Conservation (phyloP, 768 basidiomycete genomes). For the Psilocybe azurescens region DNA sequence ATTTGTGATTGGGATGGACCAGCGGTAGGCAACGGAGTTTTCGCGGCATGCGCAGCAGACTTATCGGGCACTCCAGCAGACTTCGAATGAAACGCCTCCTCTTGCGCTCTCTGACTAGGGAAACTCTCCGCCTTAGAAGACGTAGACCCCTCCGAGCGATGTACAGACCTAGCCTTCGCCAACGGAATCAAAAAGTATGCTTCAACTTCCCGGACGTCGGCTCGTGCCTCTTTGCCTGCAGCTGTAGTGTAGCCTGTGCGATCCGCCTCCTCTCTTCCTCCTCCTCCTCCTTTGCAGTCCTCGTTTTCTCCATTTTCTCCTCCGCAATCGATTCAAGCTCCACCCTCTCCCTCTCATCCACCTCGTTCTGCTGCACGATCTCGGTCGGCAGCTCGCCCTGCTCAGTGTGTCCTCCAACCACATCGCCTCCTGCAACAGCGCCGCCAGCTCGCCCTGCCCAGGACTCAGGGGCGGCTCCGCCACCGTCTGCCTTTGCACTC, state of each 20-base stretch:
- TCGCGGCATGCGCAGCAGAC: conserved; percentile 5
- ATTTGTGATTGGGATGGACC: not conserved
- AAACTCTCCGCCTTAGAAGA: conserved; percentile 16
- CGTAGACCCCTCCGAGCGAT: conserved; percentile 27
- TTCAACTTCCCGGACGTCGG: conserved; percentile 33
- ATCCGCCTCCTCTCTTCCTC: conserved; percentile 33
- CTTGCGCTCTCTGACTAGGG: conserved; percentile 11
- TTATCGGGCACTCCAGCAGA: conserved; percentile 17
- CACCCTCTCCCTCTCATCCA: conserved; percentile 22
- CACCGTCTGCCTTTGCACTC: conserved; percentile 33
- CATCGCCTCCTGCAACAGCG: conserved; percentile 62
- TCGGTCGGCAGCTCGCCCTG: conserved; percentile 51
- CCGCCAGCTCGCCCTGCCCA: conserved; percentile 55
- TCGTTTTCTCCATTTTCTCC: conserved; percentile 25
- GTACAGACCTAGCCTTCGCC: conserved; percentile 29
- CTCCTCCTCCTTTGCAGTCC: conserved; percentile 24
- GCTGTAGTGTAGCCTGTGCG: conserved; percentile 26
- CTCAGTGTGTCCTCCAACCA: conserved; percentile 59
- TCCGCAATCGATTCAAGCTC: conserved; percentile 21
- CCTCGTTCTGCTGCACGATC: conserved; percentile 18
- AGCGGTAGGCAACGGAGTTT: not conserved
- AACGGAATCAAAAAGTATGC: conserved; percentile 39
- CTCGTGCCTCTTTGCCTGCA: conserved; percentile 31
- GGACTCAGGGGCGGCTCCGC: conserved; percentile 49
- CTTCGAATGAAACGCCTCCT: conserved; percentile 14